Evolutionary conservation across 2,329 filamentous ascomycete species (phyloP).

Genomic region (Nemania sp.): DNA sequence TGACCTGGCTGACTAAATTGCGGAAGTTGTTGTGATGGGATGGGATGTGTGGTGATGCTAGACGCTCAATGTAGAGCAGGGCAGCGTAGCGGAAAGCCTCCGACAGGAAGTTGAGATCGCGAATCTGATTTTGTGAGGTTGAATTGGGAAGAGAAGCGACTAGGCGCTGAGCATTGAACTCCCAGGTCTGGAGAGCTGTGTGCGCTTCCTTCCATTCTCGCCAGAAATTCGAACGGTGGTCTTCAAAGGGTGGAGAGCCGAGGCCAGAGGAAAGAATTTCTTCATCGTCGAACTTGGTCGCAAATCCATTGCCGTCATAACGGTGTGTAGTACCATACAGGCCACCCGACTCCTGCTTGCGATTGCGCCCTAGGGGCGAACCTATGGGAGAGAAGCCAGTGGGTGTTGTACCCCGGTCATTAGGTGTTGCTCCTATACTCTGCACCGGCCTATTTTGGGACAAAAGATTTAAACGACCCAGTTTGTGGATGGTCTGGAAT

Average conservation of each 20-base stretch:
- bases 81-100: slow-evolving; percentile 90
- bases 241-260: slow-evolving; percentile 50
- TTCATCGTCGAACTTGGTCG: slow-evolving; percentile 57
- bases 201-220: slow-evolving; percentile 82
- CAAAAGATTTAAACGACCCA: slow-evolving; percentile 82
- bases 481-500: slow-evolving; percentile 82
- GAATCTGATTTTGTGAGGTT: slow-evolving; percentile 63
- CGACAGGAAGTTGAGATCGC: slow-evolving; percentile 79
- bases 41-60: slow-evolving; percentile 75
- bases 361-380: slow-evolving; percentile 48
- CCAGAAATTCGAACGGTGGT: slow-evolving; percentile 75
- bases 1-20: slow-evolving; percentile 76
- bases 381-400: slow-evolving; percentile 43
- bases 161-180: slow-evolving; percentile 64
- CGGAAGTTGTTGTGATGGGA: slow-evolving; percentile 79
- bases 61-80: slow-evolving; percentile 84
- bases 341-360: slow-evolving; percentile 48
- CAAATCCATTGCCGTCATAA: slow-evolving; percentile 70
- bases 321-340: slow-evolving; percentile 60
- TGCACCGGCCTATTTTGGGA: slow-evolving; percentile 68
- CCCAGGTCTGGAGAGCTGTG: slow-evolving; percentile 76
- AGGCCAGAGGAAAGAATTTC: slow-evolving; percentile 51
- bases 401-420: slow-evolving; percentile 35
- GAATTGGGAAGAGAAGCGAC: slow-evolving; percentile 53
- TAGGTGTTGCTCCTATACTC: slow-evolving; percentile 38